phyloP scores from a whole-genome alignment of 352 stramenopile species.

The Pythium aphanidermatum region DNA sequence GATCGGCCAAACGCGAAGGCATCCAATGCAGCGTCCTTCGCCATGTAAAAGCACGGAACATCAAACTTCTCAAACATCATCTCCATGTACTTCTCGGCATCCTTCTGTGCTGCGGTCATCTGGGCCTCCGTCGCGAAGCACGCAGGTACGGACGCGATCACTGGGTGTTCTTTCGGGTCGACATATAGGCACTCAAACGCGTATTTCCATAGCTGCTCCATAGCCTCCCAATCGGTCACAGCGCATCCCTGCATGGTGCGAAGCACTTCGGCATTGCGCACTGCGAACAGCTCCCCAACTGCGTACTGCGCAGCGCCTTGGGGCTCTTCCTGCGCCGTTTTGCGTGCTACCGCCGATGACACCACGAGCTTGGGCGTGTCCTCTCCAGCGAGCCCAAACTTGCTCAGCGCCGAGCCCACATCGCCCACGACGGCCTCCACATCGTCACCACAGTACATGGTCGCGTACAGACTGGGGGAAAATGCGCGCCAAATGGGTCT shows the following conservation, averaged over 20 bases:
- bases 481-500: conserved; percentile 1
- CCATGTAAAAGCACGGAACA: conserved; percentile 87
- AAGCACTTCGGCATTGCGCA: conserved; percentile 52
- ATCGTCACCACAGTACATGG: conserved; percentile 97
- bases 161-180: conserved; percentile 58
- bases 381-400: conserved; percentile 94
- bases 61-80: conserved; percentile 93
- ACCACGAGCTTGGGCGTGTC: conserved; percentile 90
- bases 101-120: conserved; percentile 41
- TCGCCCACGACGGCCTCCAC: conserved; percentile 95
- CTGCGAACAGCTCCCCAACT: conserved; percentile 50
- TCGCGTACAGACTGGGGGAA: background rate
- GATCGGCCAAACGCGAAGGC: conserved; percentile 89
- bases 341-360: conserved; percentile 57
- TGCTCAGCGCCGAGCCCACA: conserved; percentile 85
- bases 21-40: conserved; percentile 85
- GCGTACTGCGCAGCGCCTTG: conserved; percentile 12
- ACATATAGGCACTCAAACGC: conserved; percentile 71
- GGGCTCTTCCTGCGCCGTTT: conserved; percentile 5
- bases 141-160: conserved; percentile 67
- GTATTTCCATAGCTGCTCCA: conserved; percentile 80
- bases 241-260: conserved; percentile 48
- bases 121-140: conserved; percentile 73
- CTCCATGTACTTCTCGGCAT: conserved; percentile 79
- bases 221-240: conserved; percentile 77